Percentiles rank a stretch among this genome's conserved stretches.
Conservation (phyloP, 2,329 filamentous ascomycete genomes). For the Elsinoe batatas region DNA sequence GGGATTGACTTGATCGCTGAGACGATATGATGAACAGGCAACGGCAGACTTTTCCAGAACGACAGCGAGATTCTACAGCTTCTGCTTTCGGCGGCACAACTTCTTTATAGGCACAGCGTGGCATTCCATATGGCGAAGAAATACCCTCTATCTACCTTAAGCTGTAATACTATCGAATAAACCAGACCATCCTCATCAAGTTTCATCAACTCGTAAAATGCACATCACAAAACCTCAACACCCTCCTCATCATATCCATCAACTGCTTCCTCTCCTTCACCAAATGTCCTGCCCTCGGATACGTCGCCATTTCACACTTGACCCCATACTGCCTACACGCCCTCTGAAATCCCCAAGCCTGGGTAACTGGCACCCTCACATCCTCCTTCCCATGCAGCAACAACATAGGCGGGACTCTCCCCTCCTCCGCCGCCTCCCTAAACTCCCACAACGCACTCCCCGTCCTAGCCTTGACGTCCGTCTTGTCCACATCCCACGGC, state of each 20-base stretch:
- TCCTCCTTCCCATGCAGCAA: constrained; percentile 30
- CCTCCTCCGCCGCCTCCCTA: constrained; percentile 18
- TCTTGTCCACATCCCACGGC: constrained; percentile 22
- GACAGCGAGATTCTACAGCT: neutral
- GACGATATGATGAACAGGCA: neutral
- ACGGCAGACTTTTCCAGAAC: neutral
- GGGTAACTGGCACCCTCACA: constrained; percentile 26
- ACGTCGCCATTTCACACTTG: constrained; percentile 28
- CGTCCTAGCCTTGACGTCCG: constrained; percentile 17
- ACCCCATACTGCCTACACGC: constrained; percentile 22
- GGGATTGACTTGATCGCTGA: constrained; percentile 7
- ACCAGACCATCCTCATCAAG: neutral
- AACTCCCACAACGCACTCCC: constrained; percentile 26
- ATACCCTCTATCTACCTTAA: neutral
- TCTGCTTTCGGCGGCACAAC: neutral
- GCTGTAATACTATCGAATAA: neutral
- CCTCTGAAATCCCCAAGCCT: constrained; percentile 27
- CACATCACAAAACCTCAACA: constrained; percentile 18
- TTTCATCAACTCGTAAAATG: constrained; percentile 12
- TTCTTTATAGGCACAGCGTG: constrained; percentile 3
- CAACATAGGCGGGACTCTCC: constrained; percentile 25
- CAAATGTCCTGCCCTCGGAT: constrained; percentile 28
- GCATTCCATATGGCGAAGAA: neutral
- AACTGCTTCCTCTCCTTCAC: constrained; percentile 24
- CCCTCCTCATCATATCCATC: constrained; percentile 22